Evolutionary conservation across 2,329 filamentous ascomycete genomes (phyloP).

Genomic region (Aplosporella prunicola): DNA sequence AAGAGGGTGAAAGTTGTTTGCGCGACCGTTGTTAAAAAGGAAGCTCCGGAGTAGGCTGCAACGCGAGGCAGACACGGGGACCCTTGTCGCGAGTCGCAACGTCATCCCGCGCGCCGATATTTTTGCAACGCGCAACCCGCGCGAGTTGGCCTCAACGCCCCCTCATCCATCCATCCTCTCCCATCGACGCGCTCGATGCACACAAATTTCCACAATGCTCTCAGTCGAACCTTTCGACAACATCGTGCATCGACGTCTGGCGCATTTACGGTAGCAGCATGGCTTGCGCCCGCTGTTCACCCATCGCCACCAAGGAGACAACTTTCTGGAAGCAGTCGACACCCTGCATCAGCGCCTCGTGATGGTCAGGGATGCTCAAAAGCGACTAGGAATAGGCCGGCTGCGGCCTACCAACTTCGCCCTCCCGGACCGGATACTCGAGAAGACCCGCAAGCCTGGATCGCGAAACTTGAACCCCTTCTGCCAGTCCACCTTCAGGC

Average conservation of each 20-base stretch:
- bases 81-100: conserved; percentile 1
- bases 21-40: too few relatives aligned
- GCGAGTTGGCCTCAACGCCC: conserved; percentile 1
- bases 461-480: conserved; percentile 26
- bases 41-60: too few relatives aligned
- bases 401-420: neutral
- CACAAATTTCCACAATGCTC: conserved; percentile 27
- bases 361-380: too few relatives aligned
- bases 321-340: too few relatives aligned
- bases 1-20: conserved; percentile 4
- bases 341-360: too few relatives aligned
- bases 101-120: conserved; percentile 6
- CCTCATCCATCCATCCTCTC: neutral
- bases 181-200: conserved; percentile 26
- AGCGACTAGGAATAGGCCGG: too few relatives aligned
- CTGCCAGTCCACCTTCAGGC: conserved; percentile 27
- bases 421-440: neutral
- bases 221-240: conserved; percentile 27
- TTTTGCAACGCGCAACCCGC: neutral
- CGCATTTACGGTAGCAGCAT: conserved; percentile 22
- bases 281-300: conserved; percentile 27
- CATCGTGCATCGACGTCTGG: conserved; percentile 16
- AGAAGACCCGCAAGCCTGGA: conserved; percentile 24
- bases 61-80: conserved; percentile 2
- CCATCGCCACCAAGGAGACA: too few relatives aligned